Evolutionary conservation across 2,329 filamentous ascomycete genomes (phyloP), one percentile per base, ranked within the genome.

Genomic region (Trichoderma endophyticum): DNA sequence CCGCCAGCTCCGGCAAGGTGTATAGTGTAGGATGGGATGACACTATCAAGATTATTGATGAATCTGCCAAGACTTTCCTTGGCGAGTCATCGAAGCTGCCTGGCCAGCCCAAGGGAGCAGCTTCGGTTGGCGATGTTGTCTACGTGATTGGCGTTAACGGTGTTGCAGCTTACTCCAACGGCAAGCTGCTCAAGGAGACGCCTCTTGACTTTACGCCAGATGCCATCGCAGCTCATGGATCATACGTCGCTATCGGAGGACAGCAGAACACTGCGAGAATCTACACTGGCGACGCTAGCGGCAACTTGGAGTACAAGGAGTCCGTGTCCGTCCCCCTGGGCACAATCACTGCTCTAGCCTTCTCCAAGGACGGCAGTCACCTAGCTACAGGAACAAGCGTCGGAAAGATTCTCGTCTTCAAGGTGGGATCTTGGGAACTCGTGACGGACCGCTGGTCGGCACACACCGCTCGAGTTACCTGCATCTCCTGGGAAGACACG

Each of bases 21-120:
- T 95, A 93, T 83, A 95, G 91, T 77, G 92, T 95, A 68, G 95
- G 91, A 74, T 99, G 95, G 96, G 96, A 99, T 79, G 96, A 99
- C 80, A 94, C 91, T 1, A 85, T 98, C 43, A 91, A 94, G 74
- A 91, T 89, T 57, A 87, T 97, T 43, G 94, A 97, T 75, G 87
- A 92, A 72, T 87, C 90, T 1, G 89, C 91, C 67, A 91, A 90
- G 77, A 93, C 91, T 0, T 98, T 97, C 80, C 86, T 91, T 6
- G 93, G 92, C 70, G 86, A 87, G 64, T 85, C 89, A 1, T 83
- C 87, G 36, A 91, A 92, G 78, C 87, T 97, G 24, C 86, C 89
- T 3, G 91, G 91, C 21, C 96, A 98, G 78, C 96, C 96, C 3
- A 95, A 92, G 81, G 92, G 91, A 48, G 84, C 95, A 51, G 86